phyloP scores from a whole-genome alignment of 192 early-diverging fungal genomes.

The Backusella australiensis region DNA sequence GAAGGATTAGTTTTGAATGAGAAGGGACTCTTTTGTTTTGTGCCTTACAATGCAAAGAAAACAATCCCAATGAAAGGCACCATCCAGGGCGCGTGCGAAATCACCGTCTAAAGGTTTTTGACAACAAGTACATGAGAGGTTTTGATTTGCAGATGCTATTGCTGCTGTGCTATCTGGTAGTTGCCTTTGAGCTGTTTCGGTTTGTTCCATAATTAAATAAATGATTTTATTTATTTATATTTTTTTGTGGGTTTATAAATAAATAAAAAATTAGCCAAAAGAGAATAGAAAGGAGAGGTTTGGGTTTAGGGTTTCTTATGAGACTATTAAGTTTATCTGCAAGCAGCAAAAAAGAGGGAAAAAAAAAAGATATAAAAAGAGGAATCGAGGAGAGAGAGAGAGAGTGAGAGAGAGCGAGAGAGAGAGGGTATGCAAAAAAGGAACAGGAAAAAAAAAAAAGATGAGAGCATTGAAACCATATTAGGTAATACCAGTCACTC shows the following conservation, averaged over 20 bases:
- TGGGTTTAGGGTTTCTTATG: neutral
- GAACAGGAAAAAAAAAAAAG: neutral
- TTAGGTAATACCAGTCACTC: neutral
- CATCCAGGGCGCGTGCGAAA: constrained; percentile 83
- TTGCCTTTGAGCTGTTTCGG: neutral
- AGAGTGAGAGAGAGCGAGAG: too few relatives aligned
- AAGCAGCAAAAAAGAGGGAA: neutral
- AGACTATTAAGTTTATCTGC: neutral
- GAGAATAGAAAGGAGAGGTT: neutral
- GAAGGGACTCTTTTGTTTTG: too few relatives aligned
- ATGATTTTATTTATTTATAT: neutral
- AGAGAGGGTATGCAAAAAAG: neutral
- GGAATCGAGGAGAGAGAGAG: too few relatives aligned
- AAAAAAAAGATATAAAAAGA: neutral
- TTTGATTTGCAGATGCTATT: neutral
- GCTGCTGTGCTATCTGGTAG: neutral
- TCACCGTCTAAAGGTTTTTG: constrained; percentile 73
- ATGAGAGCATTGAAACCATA: neutral
- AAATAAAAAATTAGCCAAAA: neutral
- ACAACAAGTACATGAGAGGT: constrained; percentile 17
- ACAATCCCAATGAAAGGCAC: constrained; percentile 90
- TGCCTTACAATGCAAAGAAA: constrained; percentile 89
- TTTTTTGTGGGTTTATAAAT: neutral
- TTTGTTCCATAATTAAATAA: neutral
- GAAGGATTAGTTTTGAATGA: neutral